Evolutionary conservation across 768 basidiomycete species (phyloP).

Genomic region (Leccinum olivaceopallidum): DNA sequence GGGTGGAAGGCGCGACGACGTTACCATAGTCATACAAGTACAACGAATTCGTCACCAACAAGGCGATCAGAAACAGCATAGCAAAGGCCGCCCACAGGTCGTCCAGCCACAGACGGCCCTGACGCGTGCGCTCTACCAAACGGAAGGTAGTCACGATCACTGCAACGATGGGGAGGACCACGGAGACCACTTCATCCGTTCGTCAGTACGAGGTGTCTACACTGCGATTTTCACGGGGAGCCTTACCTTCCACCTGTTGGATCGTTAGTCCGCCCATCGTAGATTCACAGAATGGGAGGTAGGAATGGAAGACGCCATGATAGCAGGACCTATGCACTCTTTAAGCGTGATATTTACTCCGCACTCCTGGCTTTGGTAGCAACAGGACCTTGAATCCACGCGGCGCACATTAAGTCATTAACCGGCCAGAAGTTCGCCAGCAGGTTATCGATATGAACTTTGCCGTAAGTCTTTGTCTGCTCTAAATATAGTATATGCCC

Average conservation of each 20-base stretch:
- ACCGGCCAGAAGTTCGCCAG: not conserved
- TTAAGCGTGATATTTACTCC: not conserved
- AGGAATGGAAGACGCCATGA: not conserved
- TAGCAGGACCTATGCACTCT: not conserved
- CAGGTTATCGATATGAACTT: not conserved
- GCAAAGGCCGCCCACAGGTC: not conserved
- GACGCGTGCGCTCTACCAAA: not conserved
- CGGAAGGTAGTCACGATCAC: constrained; percentile 3
- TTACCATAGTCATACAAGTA: constrained; percentile 6
- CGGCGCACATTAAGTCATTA: not conserved
- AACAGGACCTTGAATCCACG: not conserved
- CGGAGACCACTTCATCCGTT: not conserved
- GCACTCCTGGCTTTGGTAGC: not conserved
- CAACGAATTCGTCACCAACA: not conserved
- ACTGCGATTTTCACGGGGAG: not conserved
- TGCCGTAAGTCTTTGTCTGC: not conserved
- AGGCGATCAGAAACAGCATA: not conserved
- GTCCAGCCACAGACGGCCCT: constrained; percentile 5
- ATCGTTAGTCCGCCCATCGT: constrained; percentile 2
- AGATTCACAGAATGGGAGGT: not conserved
- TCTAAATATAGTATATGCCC: not conserved
- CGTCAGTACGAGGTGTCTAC: not conserved
- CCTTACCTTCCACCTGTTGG: constrained; percentile 5
- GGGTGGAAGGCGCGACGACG: not conserved
- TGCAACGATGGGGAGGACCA: constrained; percentile 4